phyloP scores from a whole-genome alignment of 176 grass and related monocot species.

The Zizania latifolia region DNA sequence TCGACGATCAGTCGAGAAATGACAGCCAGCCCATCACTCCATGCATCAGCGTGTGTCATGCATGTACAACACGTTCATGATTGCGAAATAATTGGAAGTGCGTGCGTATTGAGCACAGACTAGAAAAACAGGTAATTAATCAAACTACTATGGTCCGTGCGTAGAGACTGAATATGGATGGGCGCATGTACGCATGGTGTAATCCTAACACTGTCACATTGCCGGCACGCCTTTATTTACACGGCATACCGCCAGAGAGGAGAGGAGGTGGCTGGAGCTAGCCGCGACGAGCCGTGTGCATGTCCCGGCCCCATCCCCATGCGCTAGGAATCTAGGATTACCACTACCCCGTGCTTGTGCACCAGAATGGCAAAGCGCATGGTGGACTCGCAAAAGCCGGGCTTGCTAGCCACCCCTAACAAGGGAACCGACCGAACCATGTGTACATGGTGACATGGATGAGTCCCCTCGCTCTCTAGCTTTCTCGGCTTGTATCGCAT shows the following conservation, averaged over 20 bases:
- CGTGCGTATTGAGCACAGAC: neutral
- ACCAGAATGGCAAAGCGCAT: slow-evolving; percentile 31
- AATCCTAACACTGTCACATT: neutral
- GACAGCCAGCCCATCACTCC: slow-evolving; percentile 16
- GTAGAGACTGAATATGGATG: neutral
- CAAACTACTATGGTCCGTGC: neutral
- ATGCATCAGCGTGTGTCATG: neutral
- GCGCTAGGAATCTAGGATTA: no score
- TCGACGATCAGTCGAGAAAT: slow-evolving; percentile 13
- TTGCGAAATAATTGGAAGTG: slow-evolving; percentile 26
- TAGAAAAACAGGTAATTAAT: no score
- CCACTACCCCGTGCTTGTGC: neutral
- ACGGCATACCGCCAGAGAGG: neutral
- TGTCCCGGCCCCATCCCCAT: no score
- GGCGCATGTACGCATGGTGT: neutral
- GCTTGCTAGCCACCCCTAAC: no score
- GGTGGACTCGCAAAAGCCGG: neutral
- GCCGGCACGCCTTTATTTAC: neutral
- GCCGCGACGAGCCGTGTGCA: no score
- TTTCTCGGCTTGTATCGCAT: neutral
- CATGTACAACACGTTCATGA: neutral
- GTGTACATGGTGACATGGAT: no score
- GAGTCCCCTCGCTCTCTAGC: no score
- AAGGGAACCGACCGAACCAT: neutral
- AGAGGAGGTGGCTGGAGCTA: neutral